Conservation (phyloP, 257 asterid species). For the Gentiana dahurica region DNA sequence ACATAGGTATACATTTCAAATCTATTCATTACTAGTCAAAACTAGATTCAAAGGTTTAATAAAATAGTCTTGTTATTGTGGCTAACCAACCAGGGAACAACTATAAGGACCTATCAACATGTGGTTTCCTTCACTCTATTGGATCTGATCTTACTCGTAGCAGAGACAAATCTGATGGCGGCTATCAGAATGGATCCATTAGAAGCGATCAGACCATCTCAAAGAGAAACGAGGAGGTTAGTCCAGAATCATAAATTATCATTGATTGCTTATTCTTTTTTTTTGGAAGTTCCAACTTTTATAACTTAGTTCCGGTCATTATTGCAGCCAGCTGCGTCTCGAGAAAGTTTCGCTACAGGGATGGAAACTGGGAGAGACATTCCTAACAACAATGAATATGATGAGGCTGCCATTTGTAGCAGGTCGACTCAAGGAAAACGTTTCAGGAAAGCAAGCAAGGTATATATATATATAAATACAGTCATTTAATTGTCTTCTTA, state of each 20-base stretch:
- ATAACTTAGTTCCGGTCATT: neutral
- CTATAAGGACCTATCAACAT: slow-evolving; percentile 62
- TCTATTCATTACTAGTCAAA: slow-evolving; percentile 3
- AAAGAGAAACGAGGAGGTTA: slow-evolving; percentile 58
- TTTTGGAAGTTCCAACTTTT: no score
- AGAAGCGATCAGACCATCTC: slow-evolving; percentile 37
- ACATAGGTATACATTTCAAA: slow-evolving; percentile 21
- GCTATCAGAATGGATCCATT: slow-evolving; percentile 29
- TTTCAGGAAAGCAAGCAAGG: slow-evolving; percentile 79
- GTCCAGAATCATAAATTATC: neutral
- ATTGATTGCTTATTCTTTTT: no score
- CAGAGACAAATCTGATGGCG: slow-evolving; percentile 34
- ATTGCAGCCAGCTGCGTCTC: slow-evolving; percentile 64
- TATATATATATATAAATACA: slow-evolving; percentile 11
- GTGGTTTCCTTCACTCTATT: slow-evolving; percentile 84
- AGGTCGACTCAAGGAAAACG: slow-evolving; percentile 56
- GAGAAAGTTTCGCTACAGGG: slow-evolving; percentile 71
- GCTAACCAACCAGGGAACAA: slow-evolving; percentile 25
- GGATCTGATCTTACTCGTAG: slow-evolving; percentile 88
- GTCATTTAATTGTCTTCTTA: no score
- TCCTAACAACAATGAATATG: slow-evolving; percentile 18
- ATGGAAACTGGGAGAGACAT: slow-evolving; percentile 28
- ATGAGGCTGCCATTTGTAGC: slow-evolving; percentile 40
- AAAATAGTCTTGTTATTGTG: slow-evolving; percentile 2
- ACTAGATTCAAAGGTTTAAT: neutral